These are phyloP conservation scores for Ogataea zsoltii DNA, from an alignment of 805 yeast species.

Conservation along the genomic window DNA sequence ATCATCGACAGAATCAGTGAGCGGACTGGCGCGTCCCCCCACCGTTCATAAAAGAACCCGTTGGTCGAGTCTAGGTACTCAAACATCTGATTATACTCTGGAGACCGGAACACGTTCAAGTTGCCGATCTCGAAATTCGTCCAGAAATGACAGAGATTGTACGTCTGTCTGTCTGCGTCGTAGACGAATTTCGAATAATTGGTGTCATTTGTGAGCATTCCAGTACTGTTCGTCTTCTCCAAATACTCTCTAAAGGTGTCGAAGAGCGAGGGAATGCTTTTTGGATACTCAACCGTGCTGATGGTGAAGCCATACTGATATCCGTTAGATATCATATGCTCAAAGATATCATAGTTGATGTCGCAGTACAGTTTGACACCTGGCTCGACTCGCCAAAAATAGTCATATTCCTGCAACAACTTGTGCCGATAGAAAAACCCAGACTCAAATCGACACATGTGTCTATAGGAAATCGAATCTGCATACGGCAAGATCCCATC, in stretches of 20 bases:
- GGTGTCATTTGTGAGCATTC: conserved; percentile 35
- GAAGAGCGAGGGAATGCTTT: conserved; percentile 60
- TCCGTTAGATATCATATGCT: conserved; percentile 66
- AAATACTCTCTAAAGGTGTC: conserved; percentile 37
- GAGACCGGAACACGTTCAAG: conserved; percentile 68
- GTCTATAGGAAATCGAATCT: conserved; percentile 64
- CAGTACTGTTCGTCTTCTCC: conserved; percentile 37
- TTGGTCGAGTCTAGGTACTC: conserved; percentile 72
- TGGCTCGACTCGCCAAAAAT: conserved; percentile 94
- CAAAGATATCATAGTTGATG: conserved; percentile 70
- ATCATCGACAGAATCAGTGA: conserved; percentile 68
- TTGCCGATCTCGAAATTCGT: conserved; percentile 83
- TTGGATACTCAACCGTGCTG: conserved; percentile 66
- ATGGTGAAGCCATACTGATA: conserved; percentile 76
- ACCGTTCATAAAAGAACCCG: conserved; percentile 85
- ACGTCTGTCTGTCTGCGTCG: conserved; percentile 56
- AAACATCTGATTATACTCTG: conserved; percentile 64
- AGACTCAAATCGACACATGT: conserved; percentile 87
- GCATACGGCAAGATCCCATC: conserved; percentile 58
- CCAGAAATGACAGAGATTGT: conserved; percentile 86
- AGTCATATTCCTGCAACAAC: conserved; percentile 66
- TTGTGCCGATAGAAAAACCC: conserved; percentile 81
- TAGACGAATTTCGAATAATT: conserved; percentile 60
- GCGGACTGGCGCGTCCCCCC: conserved; percentile 91
- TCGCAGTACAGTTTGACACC: conserved; percentile 77